Percentiles rank a stretch among this genome's conserved stretches.
phyloP scores from a whole-genome alignment of 1,284 basidiomycete species.

The Coniferiporia weirii region DNA sequence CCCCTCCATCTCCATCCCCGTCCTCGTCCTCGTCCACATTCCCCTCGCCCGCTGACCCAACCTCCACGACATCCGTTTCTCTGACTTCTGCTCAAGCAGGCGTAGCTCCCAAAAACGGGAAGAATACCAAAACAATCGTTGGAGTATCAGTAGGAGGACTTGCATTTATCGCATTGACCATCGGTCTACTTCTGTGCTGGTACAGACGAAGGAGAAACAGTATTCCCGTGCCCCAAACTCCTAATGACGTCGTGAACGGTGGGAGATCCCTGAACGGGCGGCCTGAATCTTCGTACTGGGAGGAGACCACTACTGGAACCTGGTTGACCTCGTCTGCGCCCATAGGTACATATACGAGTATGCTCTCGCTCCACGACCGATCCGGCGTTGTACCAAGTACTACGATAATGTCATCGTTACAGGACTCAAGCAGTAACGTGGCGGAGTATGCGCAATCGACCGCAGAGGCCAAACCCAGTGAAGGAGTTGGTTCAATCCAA shows the following conservation, averaged over 20 bases:
- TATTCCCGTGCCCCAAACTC: too few relatives aligned
- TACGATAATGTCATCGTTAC: too few relatives aligned
- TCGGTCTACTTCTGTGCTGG: neutral
- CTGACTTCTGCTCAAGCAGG: neutral
- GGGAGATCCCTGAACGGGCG: too few relatives aligned
- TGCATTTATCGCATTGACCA: neutral
- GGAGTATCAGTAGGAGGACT: neutral
- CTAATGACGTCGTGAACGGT: too few relatives aligned
- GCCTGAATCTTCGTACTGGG: too few relatives aligned
- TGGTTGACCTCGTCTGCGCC: too few relatives aligned
- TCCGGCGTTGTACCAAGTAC: too few relatives aligned
- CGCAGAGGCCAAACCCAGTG: neutral
- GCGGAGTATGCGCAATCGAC: too few relatives aligned
- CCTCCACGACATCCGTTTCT: neutral
- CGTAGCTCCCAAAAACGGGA: neutral
- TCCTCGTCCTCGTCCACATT: neutral
- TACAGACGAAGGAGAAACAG: neutral
- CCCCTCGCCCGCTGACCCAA: neutral
- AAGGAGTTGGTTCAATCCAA: neutral
- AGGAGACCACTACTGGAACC: too few relatives aligned
- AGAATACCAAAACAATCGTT: neutral
- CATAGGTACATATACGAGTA: too few relatives aligned
- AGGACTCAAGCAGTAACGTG: too few relatives aligned
- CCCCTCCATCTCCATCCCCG: neutral
- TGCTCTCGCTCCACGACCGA: too few relatives aligned